Evolutionary conservation across 2,329 filamentous ascomycete species (phyloP), one percentile per base, ranked within the genome.

Genomic region (Hirsutella minnesotensis): DNA sequence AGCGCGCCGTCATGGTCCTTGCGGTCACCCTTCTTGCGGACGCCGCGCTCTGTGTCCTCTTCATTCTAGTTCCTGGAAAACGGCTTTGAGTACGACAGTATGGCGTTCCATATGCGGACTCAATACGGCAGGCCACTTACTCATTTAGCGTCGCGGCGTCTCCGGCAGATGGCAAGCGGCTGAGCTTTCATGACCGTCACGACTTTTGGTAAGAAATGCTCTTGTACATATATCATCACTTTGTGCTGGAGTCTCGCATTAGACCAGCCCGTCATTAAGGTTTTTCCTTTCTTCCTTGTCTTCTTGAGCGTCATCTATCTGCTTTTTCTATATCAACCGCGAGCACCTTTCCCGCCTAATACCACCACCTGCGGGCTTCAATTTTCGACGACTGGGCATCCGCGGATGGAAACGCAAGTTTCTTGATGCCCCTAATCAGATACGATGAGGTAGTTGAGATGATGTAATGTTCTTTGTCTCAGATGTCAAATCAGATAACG

Each of bases 31-130:
- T 81, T 22, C 60, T 94, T 27, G 72, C 94, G 43, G 86, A 90
- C 49, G 80, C 86, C 3, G 86, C 80, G n/a, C 67, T 96, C 13
- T 86, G 86, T 54, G 75, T 92, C 45, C 69, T 98, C 21, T 98
- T 98, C 67, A 89, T 95, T 53, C 81, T 98, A 45, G 92, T 98
- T 4, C 92, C 92, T 1, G 90, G 92, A 43, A 94, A 85, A 60
- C 72, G 84, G 47, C 71, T 94, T 37, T 92, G n/a, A 34, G 19
- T 9, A 5, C 13, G 33, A n/a, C 15, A 7, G 4, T n/a, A n/a
- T n/a, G n/a, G n/a, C n/a, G n/a, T n/a, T n/a, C n/a, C n/a, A n/a
- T n/a, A n/a, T n/a, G n/a, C n/a, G n/a, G n/a, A n/a, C n/a, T n/a
- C n/a, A n/a, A n/a, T n/a, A n/a, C n/a, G n/a, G n/a, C n/a, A n/a